Base-by-base conservation (phyloP, 2,329 filamentous ascomycete genomes). In the Dactylonectria estremocensis region DNA sequence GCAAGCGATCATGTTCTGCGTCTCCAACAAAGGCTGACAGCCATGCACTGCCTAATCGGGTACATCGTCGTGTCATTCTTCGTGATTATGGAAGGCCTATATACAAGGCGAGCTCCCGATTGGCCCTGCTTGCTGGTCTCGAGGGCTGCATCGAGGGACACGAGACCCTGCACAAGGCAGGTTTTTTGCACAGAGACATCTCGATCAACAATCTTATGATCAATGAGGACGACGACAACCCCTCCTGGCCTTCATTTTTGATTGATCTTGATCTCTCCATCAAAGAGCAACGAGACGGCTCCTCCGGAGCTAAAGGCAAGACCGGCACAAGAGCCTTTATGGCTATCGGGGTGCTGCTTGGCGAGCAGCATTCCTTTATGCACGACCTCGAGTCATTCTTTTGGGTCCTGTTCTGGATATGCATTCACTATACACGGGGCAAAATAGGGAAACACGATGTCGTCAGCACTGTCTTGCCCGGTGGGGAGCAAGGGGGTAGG, bases 381-480 rank as follows among this genome's bases (percentile, higher is more conserved):
- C 53, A 63, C 43, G 45, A 63, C 22, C 59, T 84, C 10, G 81
- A 86, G 71, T 87, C 81, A 5, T 85, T 86, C 67, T 86, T 84
- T 71, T 85, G 76, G 83, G 80, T 85, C 2, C 70, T 85, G 0
- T 83, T 86, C 67, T 86, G 78, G 83, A 82, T 84, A 69, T 83
- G 79, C 67, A 78, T 83, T 61, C 79, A 84, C 72, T 83, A 79
- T 61, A 64, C n/a, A 81, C 16, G 77, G 76, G 16, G 40, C 43
- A 22, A 10, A 22, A 7, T 3, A 46, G 10, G 8, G 9, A 3
- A 22, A 9, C n/a, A n/a, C n/a, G n/a, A n/a, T n/a, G n/a, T n/a
- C n/a, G n/a, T n/a, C n/a, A n/a, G n/a, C n/a, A n/a, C n/a, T n/a
- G n/a, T n/a, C n/a, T n/a, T n/a, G n/a, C n/a, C n/a, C n/a, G n/a